A percentile compares a stretch with the other conserved stretches of the same genome.
Evolutionary conservation across 768 basidiomycete species (phyloP).

Genomic region (Lentinus tigrinus): DNA sequence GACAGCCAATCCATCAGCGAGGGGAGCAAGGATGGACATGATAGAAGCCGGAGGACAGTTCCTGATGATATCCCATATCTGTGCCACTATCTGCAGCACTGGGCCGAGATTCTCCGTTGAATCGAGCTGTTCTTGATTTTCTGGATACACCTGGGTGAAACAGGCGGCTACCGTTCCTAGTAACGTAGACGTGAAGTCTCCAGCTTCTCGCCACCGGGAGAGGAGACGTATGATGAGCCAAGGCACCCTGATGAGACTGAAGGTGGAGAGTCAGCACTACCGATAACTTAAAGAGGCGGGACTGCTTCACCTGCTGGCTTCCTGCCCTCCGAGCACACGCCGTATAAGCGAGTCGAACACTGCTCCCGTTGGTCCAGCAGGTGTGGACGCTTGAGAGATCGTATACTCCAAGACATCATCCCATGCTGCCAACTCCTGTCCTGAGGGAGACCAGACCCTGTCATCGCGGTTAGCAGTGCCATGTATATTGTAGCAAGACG

Average conservation of each 20-base stretch:
- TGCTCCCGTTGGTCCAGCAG: slow-evolving; percentile 8
- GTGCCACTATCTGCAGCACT: neutral
- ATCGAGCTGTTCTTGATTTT: neutral
- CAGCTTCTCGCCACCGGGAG: no score
- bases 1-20: slow-evolving; percentile 40
- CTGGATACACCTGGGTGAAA: no score
- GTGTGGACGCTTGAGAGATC: slow-evolving; percentile 24
- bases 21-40: slow-evolving; percentile 20
- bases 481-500: neutral
- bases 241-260: no score
- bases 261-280: no score
- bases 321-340: neutral
- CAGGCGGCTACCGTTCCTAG: no score
- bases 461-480: slow-evolving; percentile 6
- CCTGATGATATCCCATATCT: neutral
- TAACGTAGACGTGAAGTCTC: no score
- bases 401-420: slow-evolving; percentile 34
- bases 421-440: slow-evolving; percentile 45
- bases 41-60: neutral
- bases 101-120: neutral
- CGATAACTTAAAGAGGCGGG: no score
- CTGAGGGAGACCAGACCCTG: slow-evolving; percentile 48
- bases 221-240: no score
- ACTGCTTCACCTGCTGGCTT: neutral
- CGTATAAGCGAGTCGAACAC: slow-evolving; percentile 12